Base-by-base conservation (phyloP, 1,284 basidiomycete species). In the Marasmius tenuissimus region DNA sequence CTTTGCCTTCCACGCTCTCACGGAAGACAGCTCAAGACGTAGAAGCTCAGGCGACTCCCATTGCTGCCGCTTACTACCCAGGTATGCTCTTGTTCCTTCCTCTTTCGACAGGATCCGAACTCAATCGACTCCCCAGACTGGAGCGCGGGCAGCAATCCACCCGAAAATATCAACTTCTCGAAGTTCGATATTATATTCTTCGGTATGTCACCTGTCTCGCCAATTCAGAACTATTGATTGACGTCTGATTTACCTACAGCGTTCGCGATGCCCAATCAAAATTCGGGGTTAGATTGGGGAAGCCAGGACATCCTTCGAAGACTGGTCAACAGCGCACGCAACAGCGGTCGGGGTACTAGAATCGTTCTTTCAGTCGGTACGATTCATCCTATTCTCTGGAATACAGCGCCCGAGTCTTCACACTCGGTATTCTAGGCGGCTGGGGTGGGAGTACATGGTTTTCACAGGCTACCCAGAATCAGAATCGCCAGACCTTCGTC, bases 161-260 rank as follows among this genome's bases (percentile, higher is more conserved):
- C 91, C 3, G 85, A 88, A 71, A 74, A 75, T 7, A 75, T 93
- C 60, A 83, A 93, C 72, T 93, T 84, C 71, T 80, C 80, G 62
- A 84, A 86, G 67, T 90, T 89, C 66, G 88, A 92, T 72, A 83
- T 92, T 59, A 73, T 94, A 59, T 85, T 88, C 73, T 93, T 86
- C 68, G 80, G 79, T 80, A 63, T 34, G 72, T 65, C 33, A n/a
- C 27, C 48, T n/a, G 18, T 59, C 47, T 33, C 48, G 56, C 22
- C 20, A 8, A 16, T 20, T 22, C 33, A 34, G 22, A 20, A 42
- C 18, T 35, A 9, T 48, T 51, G 45, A 38, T 54, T 51, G 12
- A 2, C 12, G 20, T 27, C 48, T 48, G 2, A 34, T 4, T 56
- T 54, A 27, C 27, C 42, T 37, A 49, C 18, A 85, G 92, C 92